A percentile compares a stretch with the other conserved stretches of the same genome.
Evolutionary conservation across 176 grass and related monocot genomes (phyloP).

Genomic region (Musa troglodytarum): DNA sequence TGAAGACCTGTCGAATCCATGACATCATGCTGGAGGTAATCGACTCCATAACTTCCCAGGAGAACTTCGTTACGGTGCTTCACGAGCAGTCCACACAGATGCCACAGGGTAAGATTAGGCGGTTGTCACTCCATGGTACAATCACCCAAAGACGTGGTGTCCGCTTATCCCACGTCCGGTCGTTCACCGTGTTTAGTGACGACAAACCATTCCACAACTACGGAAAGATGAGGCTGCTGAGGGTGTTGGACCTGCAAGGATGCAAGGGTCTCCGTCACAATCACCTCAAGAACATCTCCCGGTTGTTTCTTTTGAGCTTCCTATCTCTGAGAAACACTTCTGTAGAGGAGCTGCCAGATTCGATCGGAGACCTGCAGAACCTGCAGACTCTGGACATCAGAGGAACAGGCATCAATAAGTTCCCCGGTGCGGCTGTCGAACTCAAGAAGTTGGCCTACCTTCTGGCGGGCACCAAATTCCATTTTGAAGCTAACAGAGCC

Average conservation of each 20-base stretch:
- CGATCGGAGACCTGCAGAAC: conserved; percentile 29
- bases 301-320: conserved; percentile 29
- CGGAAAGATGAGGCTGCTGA: conserved; percentile 16
- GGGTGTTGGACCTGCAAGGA: conserved; percentile 34
- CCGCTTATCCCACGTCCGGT: conserved; percentile 13
- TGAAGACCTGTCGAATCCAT: conserved; percentile 30
- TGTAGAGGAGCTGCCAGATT: conserved; percentile 12
- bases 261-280: conserved; percentile 1
- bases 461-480: too few species aligned
- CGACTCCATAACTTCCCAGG: conserved; percentile 17
- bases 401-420: conserved; percentile 8
- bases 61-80: conserved; percentile 28
- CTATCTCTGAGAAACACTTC: conserved; percentile 2
- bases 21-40: conserved; percentile 28
- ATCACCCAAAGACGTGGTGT: background rate
- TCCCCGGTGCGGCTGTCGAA: conserved; percentile 6
- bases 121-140: conserved; percentile 20
- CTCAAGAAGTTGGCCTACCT: conserved; percentile 21
- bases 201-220: conserved; percentile 5
- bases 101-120: conserved; percentile 32
- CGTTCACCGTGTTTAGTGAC: conserved; percentile 23
- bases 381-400: conserved; percentile 33
- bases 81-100: background rate
- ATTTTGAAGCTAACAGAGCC: too few species aligned
- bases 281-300: conserved; percentile 23